phyloP scores from a whole-genome alignment of 306 rosid genomes.

The Elaeagnus macrophylla region DNA sequence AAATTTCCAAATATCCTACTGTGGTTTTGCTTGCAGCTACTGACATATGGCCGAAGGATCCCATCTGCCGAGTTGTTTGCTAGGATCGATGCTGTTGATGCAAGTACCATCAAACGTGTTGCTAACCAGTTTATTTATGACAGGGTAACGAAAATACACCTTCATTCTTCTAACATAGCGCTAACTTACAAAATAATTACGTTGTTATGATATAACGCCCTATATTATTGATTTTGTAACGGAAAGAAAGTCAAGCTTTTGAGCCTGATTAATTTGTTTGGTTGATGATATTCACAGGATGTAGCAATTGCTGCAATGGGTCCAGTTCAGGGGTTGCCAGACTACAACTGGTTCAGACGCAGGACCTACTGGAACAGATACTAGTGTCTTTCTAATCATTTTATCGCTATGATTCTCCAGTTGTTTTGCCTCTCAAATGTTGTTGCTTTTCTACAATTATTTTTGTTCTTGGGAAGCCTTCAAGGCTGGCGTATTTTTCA shows the following conservation, averaged over 20 bases:
- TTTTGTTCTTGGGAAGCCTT: slow-evolving; percentile 32
- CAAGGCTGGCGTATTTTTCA: slow-evolving; percentile 31
- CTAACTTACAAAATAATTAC: background rate
- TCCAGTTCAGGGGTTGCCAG: slow-evolving; percentile 45
- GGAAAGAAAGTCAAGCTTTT: no score
- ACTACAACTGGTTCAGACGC: slow-evolving; percentile 58
- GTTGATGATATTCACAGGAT: no score
- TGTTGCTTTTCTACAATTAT: slow-evolving; percentile 17
- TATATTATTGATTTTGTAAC: background rate
- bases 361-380: slow-evolving; percentile 57
- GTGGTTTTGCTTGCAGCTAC: slow-evolving; percentile 22
- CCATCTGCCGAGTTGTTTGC: slow-evolving; percentile 50
- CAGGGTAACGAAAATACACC: slow-evolving; percentile 29
- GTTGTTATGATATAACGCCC: background rate
- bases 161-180: background rate
- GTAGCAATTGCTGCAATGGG: slow-evolving; percentile 53
- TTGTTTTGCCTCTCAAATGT: slow-evolving; percentile 24
- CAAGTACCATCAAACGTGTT: slow-evolving; percentile 44
- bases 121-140: slow-evolving; percentile 53
- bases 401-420: slow-evolving; percentile 10
- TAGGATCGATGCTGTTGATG: slow-evolving; percentile 52
- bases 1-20: no score
- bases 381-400: slow-evolving; percentile 19
- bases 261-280: background rate
- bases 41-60: slow-evolving; percentile 53